Percentiles rank a stretch among this genome's conserved stretches.
These are phyloP conservation scores for Magnaporthiopsis incrustans DNA, from an alignment of 2,329 filamentous ascomycete genomes.

Conservation along the genomic window DNA sequence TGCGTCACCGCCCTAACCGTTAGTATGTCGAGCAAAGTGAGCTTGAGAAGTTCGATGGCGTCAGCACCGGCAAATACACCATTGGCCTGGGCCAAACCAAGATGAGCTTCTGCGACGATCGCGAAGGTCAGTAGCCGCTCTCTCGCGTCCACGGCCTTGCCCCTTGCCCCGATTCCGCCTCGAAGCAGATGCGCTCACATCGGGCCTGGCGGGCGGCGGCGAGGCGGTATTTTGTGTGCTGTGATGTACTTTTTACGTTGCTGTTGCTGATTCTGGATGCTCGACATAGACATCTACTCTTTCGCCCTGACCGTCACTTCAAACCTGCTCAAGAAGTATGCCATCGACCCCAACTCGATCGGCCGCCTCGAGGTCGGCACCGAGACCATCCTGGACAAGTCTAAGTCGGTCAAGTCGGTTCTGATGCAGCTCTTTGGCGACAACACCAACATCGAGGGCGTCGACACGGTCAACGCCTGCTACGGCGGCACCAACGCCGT, in stretches of 20 bases:
- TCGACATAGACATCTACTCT: constrained; percentile 70
- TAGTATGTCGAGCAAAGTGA: constrained; percentile 80
- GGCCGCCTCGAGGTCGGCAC: constrained; percentile 79
- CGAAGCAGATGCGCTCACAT: neutral
- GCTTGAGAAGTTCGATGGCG: constrained; percentile 81
- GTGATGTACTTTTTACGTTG: neutral
- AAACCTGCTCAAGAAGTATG: constrained; percentile 74
- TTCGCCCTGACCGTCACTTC: constrained; percentile 71
- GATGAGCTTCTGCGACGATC: constrained; percentile 88
- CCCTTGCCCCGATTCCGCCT: neutral
- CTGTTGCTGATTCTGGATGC: neutral
- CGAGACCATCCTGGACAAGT: constrained; percentile 81
- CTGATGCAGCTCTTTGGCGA: constrained; percentile 80
- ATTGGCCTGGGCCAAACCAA: constrained; percentile 86
- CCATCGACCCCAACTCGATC: constrained; percentile 69
- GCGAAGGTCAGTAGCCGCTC: constrained; percentile 56
- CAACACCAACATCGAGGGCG: constrained; percentile 77
- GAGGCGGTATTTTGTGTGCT: no score
- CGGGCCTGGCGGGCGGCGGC: no score
- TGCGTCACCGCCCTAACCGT: neutral
- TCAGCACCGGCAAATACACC: constrained; percentile 76
- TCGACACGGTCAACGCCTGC: constrained; percentile 79
- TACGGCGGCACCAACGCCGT: constrained; percentile 80
- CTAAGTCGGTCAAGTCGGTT: constrained; percentile 83
- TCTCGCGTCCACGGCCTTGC: constrained; percentile 7